These are phyloP conservation scores for Pichia nakasei DNA, from an alignment of 805 yeast genomes.

Conservation along the genomic window DNA sequence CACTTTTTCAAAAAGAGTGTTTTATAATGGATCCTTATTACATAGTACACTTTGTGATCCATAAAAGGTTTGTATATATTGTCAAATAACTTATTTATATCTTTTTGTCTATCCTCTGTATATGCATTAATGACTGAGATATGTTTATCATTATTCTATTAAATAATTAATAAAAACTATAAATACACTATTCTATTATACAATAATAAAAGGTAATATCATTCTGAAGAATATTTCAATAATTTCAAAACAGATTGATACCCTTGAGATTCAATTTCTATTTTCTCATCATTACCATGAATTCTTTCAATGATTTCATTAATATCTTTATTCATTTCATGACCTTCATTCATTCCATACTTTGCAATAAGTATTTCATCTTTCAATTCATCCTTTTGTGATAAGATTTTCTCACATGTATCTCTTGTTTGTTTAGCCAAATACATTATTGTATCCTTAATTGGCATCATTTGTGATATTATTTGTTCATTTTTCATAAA, in stretches of 20 bases:
- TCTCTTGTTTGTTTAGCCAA: constrained; percentile 1
- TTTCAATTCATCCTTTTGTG: not conserved
- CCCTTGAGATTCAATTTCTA: not conserved
- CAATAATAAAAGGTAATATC: not conserved
- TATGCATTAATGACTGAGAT: not conserved
- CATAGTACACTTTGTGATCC: not conserved
- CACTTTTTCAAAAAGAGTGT: constrained; percentile 40
- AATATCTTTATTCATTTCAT: not conserved
- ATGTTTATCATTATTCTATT: too few species aligned
- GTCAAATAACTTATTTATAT: not conserved
- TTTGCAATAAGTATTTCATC: not conserved
- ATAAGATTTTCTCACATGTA: not conserved
- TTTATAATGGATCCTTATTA: too few species aligned
- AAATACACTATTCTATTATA: too few species aligned
- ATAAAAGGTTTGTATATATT: too few species aligned
- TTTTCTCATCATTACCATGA: not conserved
- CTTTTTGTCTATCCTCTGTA: not conserved
- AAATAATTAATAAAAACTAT: too few species aligned
- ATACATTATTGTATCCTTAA: constrained; percentile 2
- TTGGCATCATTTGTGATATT: constrained; percentile 1
- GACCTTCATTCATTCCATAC: not conserved
- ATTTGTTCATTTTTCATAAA: not conserved
- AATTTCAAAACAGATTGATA: not conserved
- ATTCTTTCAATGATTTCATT: not conserved
- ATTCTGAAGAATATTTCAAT: not conserved